Percentiles rank a stretch among this genome's conserved stretches.
These are phyloP conservation scores for Pseudozyma flocculosa DNA, from an alignment of 1,284 basidiomycete genomes.

Conservation along the genomic window DNA sequence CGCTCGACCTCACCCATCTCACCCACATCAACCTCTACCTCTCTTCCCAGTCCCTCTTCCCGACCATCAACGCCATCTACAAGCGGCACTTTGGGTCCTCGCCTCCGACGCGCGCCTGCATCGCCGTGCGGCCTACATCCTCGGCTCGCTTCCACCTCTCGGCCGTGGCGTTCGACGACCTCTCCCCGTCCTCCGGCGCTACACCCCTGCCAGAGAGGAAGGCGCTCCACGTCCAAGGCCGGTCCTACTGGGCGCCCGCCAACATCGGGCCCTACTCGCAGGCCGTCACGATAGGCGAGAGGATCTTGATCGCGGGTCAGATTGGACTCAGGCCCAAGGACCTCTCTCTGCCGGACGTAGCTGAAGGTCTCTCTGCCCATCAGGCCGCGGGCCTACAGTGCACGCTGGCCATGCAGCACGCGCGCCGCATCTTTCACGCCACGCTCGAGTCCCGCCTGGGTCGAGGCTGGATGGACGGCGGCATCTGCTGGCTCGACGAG, in stretches of 20 bases:
- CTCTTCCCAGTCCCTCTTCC: slow-evolving; percentile 59
- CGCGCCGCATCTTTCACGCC: slow-evolving; percentile 66
- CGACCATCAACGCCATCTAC: slow-evolving; percentile 64
- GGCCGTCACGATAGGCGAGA: slow-evolving; percentile 74
- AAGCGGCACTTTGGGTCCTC: slow-evolving; percentile 79
- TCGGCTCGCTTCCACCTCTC: slow-evolving; percentile 3
- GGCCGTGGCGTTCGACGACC: slow-evolving; percentile 11
- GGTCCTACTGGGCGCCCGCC: slow-evolving; percentile 98
- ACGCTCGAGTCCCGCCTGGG: slow-evolving; percentile 22
- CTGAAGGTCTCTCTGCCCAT: background rate
- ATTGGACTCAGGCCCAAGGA: slow-evolving; percentile 82
- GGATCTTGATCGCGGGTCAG: slow-evolving; percentile 86
- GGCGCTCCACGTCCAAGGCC: slow-evolving; percentile 85
- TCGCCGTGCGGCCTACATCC: slow-evolving; percentile 64
- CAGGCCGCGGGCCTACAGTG: slow-evolving; percentile 65
- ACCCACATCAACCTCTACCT: slow-evolving; percentile 81
- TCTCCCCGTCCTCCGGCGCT: background rate
- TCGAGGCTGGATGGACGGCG: slow-evolving; percentile 49
- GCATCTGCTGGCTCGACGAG: slow-evolving; percentile 53
- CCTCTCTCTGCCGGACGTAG: slow-evolving; percentile 66
- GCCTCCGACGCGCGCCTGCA: slow-evolving; percentile 88
- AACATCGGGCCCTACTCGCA: slow-evolving; percentile 99
- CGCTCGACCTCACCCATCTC: slow-evolving; percentile 62
- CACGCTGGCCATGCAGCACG: slow-evolving; percentile 79
- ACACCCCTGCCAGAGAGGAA: slow-evolving; percentile 52